A percentile compares a stretch with the other conserved stretches of the same genome.
phyloP scores from a whole-genome alignment of 2,329 filamentous ascomycete genomes.

The Fulvia fulva region DNA sequence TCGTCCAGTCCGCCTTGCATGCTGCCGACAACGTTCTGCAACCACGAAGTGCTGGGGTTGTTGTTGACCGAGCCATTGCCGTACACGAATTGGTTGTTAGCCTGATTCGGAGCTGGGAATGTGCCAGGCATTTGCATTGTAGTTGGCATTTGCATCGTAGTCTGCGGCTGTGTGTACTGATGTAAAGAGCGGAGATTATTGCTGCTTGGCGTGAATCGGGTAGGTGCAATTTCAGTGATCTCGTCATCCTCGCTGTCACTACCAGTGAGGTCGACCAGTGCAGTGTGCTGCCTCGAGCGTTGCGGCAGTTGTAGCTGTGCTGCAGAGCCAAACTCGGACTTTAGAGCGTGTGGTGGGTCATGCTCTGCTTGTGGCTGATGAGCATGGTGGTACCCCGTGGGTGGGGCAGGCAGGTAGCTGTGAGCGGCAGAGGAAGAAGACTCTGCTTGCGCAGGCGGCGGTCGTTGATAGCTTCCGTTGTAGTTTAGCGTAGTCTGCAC shows the following conservation, averaged over 20 bases:
- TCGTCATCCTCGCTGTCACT: slow-evolving; percentile 32
- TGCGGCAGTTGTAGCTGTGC: slow-evolving; percentile 13
- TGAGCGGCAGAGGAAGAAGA: slow-evolving; percentile 8
- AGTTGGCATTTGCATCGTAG: slow-evolving; percentile 7
- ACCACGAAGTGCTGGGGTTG: background rate
- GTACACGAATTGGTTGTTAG: background rate
- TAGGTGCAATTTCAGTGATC: slow-evolving; percentile 24
- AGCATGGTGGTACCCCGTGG: background rate
- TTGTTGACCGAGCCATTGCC: background rate
- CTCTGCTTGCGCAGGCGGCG: slow-evolving; percentile 15
- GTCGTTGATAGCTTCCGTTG: slow-evolving; percentile 25
- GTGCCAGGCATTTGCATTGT: slow-evolving; percentile 23
- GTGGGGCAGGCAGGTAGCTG: background rate
- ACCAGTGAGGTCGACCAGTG: slow-evolving; percentile 32
- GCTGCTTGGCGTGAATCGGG: slow-evolving; percentile 22
- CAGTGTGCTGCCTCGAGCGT: slow-evolving; percentile 10
- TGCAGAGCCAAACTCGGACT: slow-evolving; percentile 3
- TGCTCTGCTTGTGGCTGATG: background rate
- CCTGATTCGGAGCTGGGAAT: slow-evolving; percentile 13
- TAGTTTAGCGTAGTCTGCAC: slow-evolving; percentile 31
- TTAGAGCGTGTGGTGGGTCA: slow-evolving; percentile 4
- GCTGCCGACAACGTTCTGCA: background rate
- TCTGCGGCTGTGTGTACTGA: background rate
- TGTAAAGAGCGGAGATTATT: slow-evolving; percentile 11
- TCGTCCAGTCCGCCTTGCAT: slow-evolving; percentile 1